These are phyloP conservation scores for Calonectria hongkongensis DNA, from an alignment of 2,329 filamentous ascomycete genomes.

Conservation along the genomic window DNA sequence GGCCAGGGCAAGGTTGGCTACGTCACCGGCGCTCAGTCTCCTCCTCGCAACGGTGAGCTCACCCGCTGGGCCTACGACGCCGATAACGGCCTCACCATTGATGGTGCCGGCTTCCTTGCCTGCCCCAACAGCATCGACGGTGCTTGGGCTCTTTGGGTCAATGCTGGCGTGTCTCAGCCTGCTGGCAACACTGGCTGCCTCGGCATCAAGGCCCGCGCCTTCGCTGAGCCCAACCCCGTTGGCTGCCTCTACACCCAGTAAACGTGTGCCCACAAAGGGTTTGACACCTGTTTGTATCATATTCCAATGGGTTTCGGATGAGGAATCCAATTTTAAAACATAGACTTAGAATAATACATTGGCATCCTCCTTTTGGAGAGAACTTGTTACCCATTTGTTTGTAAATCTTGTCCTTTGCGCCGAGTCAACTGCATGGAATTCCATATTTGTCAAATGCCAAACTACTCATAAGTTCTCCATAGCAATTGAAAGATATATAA, in stretches of 20 bases:
- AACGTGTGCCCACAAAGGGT: not conserved
- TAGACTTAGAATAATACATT: not conserved
- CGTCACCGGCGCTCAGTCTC: constrained; percentile 64
- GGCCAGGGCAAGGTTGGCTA: constrained; percentile 74
- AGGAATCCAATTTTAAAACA: not conserved
- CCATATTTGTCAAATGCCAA: too few species aligned
- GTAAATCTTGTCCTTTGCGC: not conserved
- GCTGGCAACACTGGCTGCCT: constrained; percentile 62
- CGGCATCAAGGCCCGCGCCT: constrained; percentile 58
- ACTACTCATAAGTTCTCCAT: too few species aligned
- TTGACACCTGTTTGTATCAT: not conserved
- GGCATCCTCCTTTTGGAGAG: not conserved
- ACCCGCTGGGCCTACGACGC: constrained; percentile 68
- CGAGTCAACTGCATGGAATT: too few species aligned
- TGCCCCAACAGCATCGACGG: constrained; percentile 68
- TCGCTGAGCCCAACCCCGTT: constrained; percentile 53
- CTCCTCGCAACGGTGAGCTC: constrained; percentile 65
- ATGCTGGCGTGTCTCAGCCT: constrained; percentile 57
- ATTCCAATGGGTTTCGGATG: not conserved
- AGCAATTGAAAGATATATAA: too few species aligned
- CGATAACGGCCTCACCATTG: constrained; percentile 66
- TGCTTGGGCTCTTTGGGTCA: constrained; percentile 64
- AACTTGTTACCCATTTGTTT: not conserved
- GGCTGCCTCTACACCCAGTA: constrained; percentile 60
- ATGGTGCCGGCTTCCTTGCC: constrained; percentile 67